Evolutionary conservation across 208 protist genomes (phyloP).

Genomic region (Angomonas ambiguus): DNA sequence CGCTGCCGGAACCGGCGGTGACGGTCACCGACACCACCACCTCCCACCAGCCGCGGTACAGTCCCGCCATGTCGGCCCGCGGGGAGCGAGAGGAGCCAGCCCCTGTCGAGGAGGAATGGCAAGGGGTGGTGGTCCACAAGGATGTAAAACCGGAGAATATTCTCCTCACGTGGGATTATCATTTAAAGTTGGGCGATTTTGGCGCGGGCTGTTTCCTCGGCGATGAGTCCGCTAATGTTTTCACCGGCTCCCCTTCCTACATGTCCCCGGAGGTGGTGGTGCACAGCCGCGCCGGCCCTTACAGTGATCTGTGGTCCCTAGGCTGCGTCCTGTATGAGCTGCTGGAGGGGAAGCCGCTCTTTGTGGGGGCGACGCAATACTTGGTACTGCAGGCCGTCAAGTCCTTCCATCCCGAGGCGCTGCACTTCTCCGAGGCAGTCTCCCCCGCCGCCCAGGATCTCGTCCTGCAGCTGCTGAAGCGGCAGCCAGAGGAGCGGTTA

Average conservation of each 20-base stretch:
- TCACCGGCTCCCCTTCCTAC: slow-evolving; percentile 70
- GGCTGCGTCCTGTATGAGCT: slow-evolving; percentile 97
- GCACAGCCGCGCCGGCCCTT: slow-evolving; percentile 65
- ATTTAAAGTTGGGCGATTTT: slow-evolving; percentile 67
- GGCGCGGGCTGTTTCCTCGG: slow-evolving; percentile 73
- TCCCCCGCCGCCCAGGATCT: slow-evolving; percentile 51
- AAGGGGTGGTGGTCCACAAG: slow-evolving; percentile 66
- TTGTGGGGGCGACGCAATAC: slow-evolving; percentile 48
- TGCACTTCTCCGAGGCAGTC: slow-evolving; percentile 16
- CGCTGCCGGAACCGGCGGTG: neutral
- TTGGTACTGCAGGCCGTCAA: slow-evolving; percentile 63
- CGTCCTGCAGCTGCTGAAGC: slow-evolving; percentile 66
- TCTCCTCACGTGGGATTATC: slow-evolving; percentile 66
- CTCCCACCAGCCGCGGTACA: neutral
- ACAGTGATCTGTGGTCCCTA: slow-evolving; percentile 97
- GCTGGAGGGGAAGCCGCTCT: slow-evolving; percentile 42
- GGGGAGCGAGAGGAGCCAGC: neutral
- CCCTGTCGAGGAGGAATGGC: slow-evolving; percentile 22
- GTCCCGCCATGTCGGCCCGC: neutral
- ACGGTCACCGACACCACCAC: neutral
- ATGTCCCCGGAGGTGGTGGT: slow-evolving; percentile 86
- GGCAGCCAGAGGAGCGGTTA: slow-evolving; percentile 60
- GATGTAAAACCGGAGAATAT: slow-evolving; percentile 88
- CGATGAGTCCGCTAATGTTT: slow-evolving; percentile 56
- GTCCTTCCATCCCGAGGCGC: slow-evolving; percentile 17